phyloP scores from a whole-genome alignment of 2,329 filamentous ascomycete genomes.

The Ophiosphaerella korrae region DNA sequence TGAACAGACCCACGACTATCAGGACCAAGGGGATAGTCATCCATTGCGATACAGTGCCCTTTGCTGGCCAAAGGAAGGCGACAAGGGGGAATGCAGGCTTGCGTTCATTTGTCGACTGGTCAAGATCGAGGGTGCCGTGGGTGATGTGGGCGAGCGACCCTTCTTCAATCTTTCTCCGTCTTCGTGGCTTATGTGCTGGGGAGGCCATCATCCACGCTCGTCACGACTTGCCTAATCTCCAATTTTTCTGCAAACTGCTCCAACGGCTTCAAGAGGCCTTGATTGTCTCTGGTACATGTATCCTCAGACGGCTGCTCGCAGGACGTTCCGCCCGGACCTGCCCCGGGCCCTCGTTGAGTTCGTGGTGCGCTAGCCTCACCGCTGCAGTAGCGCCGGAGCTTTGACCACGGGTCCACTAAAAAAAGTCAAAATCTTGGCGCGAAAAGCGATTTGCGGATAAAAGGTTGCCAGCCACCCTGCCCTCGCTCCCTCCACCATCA shows the following conservation, averaged over 20 bases:
- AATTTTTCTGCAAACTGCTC: too few species aligned
- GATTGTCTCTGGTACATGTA: too few species aligned
- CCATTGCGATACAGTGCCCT: constrained; percentile 87
- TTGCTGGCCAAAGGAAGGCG: constrained; percentile 91
- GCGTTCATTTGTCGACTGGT: constrained; percentile 52
- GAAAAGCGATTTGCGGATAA: constrained; percentile 9
- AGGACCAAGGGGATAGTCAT: constrained; percentile 84
- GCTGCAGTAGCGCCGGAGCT: constrained; percentile 8
- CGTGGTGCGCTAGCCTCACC: constrained; percentile 6
- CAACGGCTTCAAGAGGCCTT: too few species aligned
- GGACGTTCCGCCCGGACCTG: neutral
- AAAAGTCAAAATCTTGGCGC: constrained; percentile 7
- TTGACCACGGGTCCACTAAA: constrained; percentile 4
- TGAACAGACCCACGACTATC: constrained; percentile 88
- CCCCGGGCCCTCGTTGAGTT: constrained; percentile 14
- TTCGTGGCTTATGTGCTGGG: constrained; percentile 49
- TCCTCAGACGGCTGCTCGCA: too few species aligned
- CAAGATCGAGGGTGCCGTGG: constrained; percentile 52
- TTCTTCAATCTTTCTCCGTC: constrained; percentile 50
- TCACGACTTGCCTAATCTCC: neutral
- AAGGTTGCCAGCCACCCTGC: constrained; percentile 16
- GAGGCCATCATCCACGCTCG: constrained; percentile 33
- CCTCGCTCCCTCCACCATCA: constrained; percentile 19
- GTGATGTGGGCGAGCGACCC: constrained; percentile 45
- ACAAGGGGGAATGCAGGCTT: constrained; percentile 85